Evolutionary conservation across 495 filamentous ascomycete genomes (phyloP), one percentile per base, ranked within the genome.

Genomic region (Niebla homalea): DNA sequence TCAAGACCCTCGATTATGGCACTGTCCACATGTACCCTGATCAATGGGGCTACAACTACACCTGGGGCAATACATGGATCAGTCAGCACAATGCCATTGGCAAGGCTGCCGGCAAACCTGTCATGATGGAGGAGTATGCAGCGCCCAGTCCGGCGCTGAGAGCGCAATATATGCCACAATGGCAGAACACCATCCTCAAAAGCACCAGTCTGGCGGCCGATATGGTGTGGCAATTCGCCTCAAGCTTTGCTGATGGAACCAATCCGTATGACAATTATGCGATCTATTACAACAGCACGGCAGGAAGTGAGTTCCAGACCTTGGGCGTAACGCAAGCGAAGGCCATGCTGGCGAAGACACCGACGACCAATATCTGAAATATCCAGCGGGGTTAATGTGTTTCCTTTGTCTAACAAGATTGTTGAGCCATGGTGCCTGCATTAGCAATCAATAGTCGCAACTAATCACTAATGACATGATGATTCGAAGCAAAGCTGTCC

Each of bases 81-180:
- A 63, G 62, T 4, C 71, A 80, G 44, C 81, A 86, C 51, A 77
- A 73, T 2, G 68, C 63, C 0, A 69, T 74, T 1, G 79, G 77
- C 48, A 63, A 64, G 32, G 71, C 69, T 10, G 72, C 69, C 8
- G 72, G 72, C 19, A 85, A 85, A 63, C 80, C 83, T 0, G 81
- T 83, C 38, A 67, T 85, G 19, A 71, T 81, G 44, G 82, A 86
- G 54, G 83, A 85, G 59, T 85, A 85, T 54, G 79, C 48, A 7
- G 50, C 53, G 3, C 44, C 53, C 4, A 43, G 46, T 23, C 26
- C 49, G 5, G 16, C 48, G 5, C 22, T 52, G 29, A 23, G 54
- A 11, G 19, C 36, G 15, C 20, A n/a, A 4, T 63, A 78, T 5
- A 64, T 78, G 57, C 64, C 65, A 11, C 65, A 67, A 21, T 85